Percentiles rank a stretch among this genome's conserved stretches.
phyloP scores from a whole-genome alignment of 2,329 filamentous ascomycete genomes.

The Sporothrix brasiliensis region DNA sequence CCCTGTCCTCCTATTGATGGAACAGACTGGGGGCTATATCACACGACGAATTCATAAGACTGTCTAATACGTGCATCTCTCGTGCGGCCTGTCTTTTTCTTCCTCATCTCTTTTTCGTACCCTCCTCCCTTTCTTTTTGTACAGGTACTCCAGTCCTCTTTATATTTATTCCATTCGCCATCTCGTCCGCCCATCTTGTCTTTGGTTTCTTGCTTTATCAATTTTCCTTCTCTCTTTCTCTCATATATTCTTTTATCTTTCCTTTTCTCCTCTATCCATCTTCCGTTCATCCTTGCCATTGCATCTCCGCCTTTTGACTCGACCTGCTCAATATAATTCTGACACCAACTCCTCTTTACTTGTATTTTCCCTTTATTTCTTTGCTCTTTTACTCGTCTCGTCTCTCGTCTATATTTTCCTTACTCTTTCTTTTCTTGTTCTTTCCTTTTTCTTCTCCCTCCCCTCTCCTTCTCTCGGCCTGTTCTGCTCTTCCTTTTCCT shows the following conservation, averaged over 20 bases:
- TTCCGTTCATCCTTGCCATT: conserved; percentile 22
- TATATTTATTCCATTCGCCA: conserved; percentile 12
- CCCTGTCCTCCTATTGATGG: conserved; percentile 10
- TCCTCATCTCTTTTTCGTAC: background rate
- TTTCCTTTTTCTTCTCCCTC: background rate
- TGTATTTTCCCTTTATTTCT: background rate
- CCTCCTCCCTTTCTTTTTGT: background rate
- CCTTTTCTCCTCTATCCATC: background rate
- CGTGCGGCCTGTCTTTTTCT: background rate
- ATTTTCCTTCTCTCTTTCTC: conserved; percentile 8
- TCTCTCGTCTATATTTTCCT: background rate
- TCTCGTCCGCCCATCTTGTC: background rate
- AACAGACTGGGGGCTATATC: conserved; percentile 27
- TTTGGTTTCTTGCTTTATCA: background rate
- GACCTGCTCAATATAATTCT: conserved; percentile 21
- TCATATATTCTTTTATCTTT: background rate
- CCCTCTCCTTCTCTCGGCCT: background rate
- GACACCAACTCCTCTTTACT: conserved; percentile 6
- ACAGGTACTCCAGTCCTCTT: background rate
- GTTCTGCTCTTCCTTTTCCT: background rate
- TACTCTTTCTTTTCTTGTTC: background rate
- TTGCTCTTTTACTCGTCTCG: background rate
- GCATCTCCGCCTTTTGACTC: conserved; percentile 14
- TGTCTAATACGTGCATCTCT: background rate
- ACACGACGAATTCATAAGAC: conserved; percentile 1